Conservation (phyloP, 1,139 yeast genomes). For the Kurtzmaniella quercitrusa region DNA sequence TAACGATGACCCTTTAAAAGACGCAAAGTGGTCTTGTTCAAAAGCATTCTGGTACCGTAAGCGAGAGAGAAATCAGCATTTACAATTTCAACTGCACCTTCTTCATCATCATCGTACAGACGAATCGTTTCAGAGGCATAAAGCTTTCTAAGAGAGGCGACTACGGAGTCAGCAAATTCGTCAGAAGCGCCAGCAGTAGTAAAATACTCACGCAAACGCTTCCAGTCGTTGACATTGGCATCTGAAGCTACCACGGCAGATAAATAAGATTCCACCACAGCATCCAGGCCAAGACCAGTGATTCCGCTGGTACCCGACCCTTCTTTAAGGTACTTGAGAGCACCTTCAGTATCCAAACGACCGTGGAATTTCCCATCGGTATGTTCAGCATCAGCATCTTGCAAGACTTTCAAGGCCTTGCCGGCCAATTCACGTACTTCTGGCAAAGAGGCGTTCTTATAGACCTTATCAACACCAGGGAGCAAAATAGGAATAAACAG, state of each 20-base stretch:
- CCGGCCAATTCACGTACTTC: slow-evolving; percentile 93
- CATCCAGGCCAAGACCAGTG: slow-evolving; percentile 18
- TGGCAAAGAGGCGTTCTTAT: slow-evolving; percentile 87
- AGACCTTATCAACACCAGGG: slow-evolving; percentile 89
- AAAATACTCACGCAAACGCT: slow-evolving; percentile 58
- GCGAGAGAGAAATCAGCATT: slow-evolving; percentile 94
- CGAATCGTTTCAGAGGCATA: slow-evolving; percentile 62
- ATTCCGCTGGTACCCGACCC: slow-evolving; percentile 18
- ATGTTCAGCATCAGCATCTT: slow-evolving; percentile 71
- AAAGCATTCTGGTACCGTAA: slow-evolving; percentile 94
- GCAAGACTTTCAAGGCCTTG: slow-evolving; percentile 77
- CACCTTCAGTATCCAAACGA: slow-evolving; percentile 42
- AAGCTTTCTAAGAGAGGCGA: slow-evolving; percentile 55
- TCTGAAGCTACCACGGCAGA: slow-evolving; percentile 57
- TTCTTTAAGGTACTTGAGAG: slow-evolving; percentile 22
- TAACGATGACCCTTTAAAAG: slow-evolving; percentile 93
- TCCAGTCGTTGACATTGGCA: slow-evolving; percentile 91
- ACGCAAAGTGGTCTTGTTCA: slow-evolving; percentile 86
- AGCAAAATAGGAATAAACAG: slow-evolving; percentile 76
- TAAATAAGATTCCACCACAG: slow-evolving; percentile 45
- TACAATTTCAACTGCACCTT: slow-evolving; percentile 69
- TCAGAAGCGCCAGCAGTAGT: slow-evolving; percentile 38
- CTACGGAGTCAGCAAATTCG: slow-evolving; percentile 42
- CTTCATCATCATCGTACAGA: slow-evolving; percentile 57
- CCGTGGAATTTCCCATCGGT: slow-evolving; percentile 74